Base-by-base conservation (phyloP, 805 yeast genomes). In the Nakazawaea laoshanensis region DNA sequence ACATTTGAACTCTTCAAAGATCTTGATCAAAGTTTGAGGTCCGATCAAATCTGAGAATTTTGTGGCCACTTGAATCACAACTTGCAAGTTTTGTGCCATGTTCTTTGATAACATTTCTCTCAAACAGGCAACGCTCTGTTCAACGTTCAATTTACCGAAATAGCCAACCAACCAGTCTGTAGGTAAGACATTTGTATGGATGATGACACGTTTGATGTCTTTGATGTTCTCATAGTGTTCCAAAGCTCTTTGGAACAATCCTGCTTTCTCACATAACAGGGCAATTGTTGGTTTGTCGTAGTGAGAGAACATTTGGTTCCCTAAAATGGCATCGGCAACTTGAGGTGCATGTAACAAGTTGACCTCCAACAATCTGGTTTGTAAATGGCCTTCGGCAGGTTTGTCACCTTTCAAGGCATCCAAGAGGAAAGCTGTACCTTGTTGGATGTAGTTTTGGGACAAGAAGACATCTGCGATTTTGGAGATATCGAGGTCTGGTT, bases 261-360 rank as follows among this genome's bases (percentile, higher is more conserved):
- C 97, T n/a, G 95, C 89, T 61, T 86, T 86, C 62, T 92, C 99
- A 58, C 96, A 77, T 44, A 94, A 70, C 38, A 77, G 71, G 15
- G 97, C 98, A 52, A 92, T 79, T 23, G 94, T 80, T 47, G 94
- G 87, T 48, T 85, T 82, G 58, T 92, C 98, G 57, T 85, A 92
- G 54, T 88, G 96, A 44, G 88, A 76, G 64, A 94, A 92, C 85
- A 92, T 89, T 40, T 79, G 77, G 59, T 89, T 92, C 40, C 96
- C 96, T 49, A 92, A 69, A 45, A 92, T 92, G 14, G 99, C 99
- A 60, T 92, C 98, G 27, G 98, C 99, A 37, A 92, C 99, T 68
- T 92, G 98, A 32, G 99, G 99, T 12, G 98, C 98, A 55, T 88
- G 94, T 53, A 85, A 58, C 54, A 92, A 67, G 58, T 92, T 92